Evolutionary conservation across 1,284 basidiomycete genomes (phyloP), one percentile per base, ranked within the genome.

Genomic region (Trametes hirsuta): DNA sequence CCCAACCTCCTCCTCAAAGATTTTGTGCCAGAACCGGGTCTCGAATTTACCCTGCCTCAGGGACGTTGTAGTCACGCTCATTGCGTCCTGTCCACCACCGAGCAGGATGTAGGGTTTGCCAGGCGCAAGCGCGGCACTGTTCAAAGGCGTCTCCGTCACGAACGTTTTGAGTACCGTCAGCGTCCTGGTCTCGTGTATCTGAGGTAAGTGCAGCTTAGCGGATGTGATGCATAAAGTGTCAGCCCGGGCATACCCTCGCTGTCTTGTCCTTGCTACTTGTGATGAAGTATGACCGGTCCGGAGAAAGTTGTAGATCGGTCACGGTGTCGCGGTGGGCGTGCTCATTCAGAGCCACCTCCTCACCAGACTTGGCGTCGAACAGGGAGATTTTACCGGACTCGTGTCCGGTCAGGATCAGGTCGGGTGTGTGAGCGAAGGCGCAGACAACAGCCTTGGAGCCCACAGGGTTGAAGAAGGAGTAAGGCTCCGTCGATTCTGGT

Each of bases 231-330:
- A 18, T 14, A 37, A 22, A 14, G 42, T 4, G 59, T 22, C n/a
- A 9, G 59, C 47, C 12, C 25, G 35, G 5, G 79, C 88, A 59
- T 67, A 95, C 93, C 78, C 94, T 88, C 24, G 97, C 93, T 39
- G 88, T 90, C 81, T 99, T 98, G 78, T 99, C 97, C 79, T 98
- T 98, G 77, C 91, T 93, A 70, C 92, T 93, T 3, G 97, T 99
- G 74, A 98, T 84, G 75, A 98, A 97, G 77, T 98, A 98, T 24
- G 94, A 93, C 58, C 92, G 84, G 76, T 99, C 97, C 30, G 87
- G 84, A 68, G 89, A 89, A 68, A 98, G 78, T 75, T 99, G 97
- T 61, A 99, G 79, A 76, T 99, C 97, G 36, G 96, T 98, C 55
- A 97, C 91, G 62, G 81, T 77, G 66, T 93, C 93, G 63, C 84